Base-by-base conservation (phyloP, 768 basidiomycete species). In the Scleroderma bovista region DNA sequence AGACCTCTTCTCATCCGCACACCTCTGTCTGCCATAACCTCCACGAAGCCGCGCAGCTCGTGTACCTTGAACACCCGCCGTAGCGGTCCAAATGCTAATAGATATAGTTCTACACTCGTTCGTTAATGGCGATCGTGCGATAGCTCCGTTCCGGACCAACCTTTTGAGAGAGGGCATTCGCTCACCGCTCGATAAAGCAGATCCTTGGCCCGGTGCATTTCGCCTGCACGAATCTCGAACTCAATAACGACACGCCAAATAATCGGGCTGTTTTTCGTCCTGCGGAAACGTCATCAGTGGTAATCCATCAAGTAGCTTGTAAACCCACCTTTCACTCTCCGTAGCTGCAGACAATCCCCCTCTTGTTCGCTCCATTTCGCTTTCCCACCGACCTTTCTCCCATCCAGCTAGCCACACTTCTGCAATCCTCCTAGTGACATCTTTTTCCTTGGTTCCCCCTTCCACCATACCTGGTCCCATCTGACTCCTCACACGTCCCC, bases 401-500 rank as follows among this genome's bases (percentile, higher is more conserved):
- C 87, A 89, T n/a, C 83, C 76, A 10, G 81, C 79, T 2, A 88
- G 71, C 88, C 89, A 92, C 1, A 88, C 78, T 57, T 92, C 87
- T 53, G 78, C 73, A 3, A 78, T 67, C 48, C 84, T 70, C 60
- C 86, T 71, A 36, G 73, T 65, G 13, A 90, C 69, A 48, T 73
- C 75, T 63, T 86, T 88, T 50, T 75, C 71, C 47, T 64, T 68
- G 9, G 60, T 66, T 10, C 65, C 68, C 24, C 68, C 73, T 17
- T 62, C 57, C 7, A 41, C 54, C n/a, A 52, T 50, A 6, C 50
- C 60, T 47, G 80, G 80, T 1, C 83, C 79, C 31, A 86, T 57
- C 46, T 79, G 72, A 15, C 69, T 64, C 51, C 84, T 69, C 29
- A 90, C 79, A 22, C 79, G 74, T 6, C 88, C 88, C 88, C 89